phyloP scores from a whole-genome alignment of 2,329 filamentous ascomycete species.

The Beauveria caledonica region DNA sequence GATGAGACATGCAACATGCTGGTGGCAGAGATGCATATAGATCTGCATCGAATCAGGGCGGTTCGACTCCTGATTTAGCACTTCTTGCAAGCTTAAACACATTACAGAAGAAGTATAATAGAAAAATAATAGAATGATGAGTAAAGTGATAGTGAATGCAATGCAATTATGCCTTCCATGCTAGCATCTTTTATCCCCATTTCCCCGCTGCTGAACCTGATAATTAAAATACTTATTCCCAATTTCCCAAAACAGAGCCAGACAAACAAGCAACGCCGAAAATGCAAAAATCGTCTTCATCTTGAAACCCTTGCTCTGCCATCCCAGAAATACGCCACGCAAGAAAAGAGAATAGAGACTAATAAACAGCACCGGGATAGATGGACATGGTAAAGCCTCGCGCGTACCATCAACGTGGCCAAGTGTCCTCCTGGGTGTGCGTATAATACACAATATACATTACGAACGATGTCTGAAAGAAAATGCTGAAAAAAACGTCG shows the following conservation, averaged over 20 bases:
- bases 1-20: too few relatives aligned
- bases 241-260: not conserved
- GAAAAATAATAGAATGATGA: not conserved
- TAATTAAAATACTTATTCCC: not conserved
- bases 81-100: too few relatives aligned
- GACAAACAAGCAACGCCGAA: not conserved
- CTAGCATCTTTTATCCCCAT: not conserved
- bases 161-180: not conserved
- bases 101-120: not conserved
- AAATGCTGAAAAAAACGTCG: not conserved
- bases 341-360: not conserved
- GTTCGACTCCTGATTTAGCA: too few relatives aligned
- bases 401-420: not conserved
- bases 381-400: not conserved
- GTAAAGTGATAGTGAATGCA: not conserved
- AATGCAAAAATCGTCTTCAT: conserved; percentile 1
- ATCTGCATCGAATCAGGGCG: too few relatives aligned
- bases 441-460: conserved; percentile 17
- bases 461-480: conserved; percentile 9
- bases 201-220: not conserved
- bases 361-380: not conserved
- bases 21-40: too few relatives aligned
- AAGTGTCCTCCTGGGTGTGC: not conserved
- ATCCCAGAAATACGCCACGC: conserved; percentile 1
- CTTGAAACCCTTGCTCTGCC: not conserved